These are phyloP conservation scores for Roridomyces roridus DNA, from an alignment of 768 basidiomycete genomes.

Conservation along the genomic window DNA sequence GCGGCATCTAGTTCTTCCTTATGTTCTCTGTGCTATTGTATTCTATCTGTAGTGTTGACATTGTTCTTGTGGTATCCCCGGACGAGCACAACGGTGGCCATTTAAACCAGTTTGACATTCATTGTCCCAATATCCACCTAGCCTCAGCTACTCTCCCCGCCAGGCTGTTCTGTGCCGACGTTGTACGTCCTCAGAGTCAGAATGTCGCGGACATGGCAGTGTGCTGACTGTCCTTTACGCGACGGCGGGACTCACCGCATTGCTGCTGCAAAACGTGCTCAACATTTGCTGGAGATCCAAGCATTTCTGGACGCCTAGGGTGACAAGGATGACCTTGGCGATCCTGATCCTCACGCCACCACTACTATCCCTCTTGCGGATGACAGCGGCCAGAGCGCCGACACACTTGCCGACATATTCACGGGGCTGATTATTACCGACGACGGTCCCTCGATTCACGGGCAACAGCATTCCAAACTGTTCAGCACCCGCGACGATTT, in stretches of 20 bases:
- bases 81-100: constrained; percentile 9
- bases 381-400: no score
- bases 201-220: constrained; percentile 3
- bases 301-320: neutral
- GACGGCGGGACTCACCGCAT: constrained; percentile 1
- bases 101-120: neutral
- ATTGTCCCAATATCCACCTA: no score
- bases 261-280: neutral
- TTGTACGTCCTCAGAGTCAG: constrained; percentile 7
- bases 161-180: neutral
- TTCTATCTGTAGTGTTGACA: constrained; percentile 12
- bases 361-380: no score
- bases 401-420: neutral
- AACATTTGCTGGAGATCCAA: constrained; percentile 1
- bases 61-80: constrained; percentile 6
- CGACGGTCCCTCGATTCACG: constrained; percentile 11
- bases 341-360: no score
- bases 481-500: constrained; percentile 18
- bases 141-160: no score
- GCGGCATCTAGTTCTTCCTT: constrained; percentile 10
- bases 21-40: constrained; percentile 2
- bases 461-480: constrained; percentile 20
- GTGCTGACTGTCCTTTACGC: constrained; percentile 12
- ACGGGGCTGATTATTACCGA: neutral
- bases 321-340: neutral